These are phyloP conservation scores for Colletotrichum simmondsii DNA, from an alignment of 2,329 filamentous ascomycete species.

Conservation along the genomic window DNA sequence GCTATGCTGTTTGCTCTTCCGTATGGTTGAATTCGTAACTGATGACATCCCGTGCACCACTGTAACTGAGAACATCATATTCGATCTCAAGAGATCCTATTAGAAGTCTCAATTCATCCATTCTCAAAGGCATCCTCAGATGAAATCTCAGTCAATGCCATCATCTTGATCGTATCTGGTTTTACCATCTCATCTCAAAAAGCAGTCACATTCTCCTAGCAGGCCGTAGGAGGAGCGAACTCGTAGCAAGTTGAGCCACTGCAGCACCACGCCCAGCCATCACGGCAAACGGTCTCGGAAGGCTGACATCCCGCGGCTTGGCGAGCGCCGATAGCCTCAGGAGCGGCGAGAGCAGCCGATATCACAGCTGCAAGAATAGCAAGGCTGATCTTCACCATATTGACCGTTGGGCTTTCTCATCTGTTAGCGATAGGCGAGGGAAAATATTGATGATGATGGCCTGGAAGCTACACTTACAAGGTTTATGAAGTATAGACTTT, in stretches of 20 bases:
- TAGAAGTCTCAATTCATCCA: too few relatives aligned
- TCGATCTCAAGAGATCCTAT: too few relatives aligned
- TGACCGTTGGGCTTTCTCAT: neutral
- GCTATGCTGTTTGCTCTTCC: too few relatives aligned
- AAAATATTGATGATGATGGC: accelerated
- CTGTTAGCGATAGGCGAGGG: neutral
- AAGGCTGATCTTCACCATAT: constrained; percentile 7
- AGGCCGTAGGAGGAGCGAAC: constrained; percentile 16
- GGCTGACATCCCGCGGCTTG: constrained; percentile 20
- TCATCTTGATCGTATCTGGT: too few relatives aligned
- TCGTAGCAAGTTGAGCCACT: neutral
- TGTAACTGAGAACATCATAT: too few relatives aligned
- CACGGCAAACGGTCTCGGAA: constrained; percentile 9
- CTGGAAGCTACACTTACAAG: neutral
- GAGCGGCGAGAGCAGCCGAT: neutral
- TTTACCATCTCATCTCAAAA: too few relatives aligned
- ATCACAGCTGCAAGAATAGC: neutral
- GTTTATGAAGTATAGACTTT: neutral
- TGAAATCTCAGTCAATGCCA: neutral
- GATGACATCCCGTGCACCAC: too few relatives aligned
- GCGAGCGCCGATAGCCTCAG: neutral
- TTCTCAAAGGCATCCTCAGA: too few relatives aligned
- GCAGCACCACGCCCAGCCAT: constrained; percentile 27
- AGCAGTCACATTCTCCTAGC: neutral
- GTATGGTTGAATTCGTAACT: too few relatives aligned